Evolutionary conservation across 2,329 filamentous ascomycete species (phyloP).

Genomic region (Coniochaeta pulveracea): DNA sequence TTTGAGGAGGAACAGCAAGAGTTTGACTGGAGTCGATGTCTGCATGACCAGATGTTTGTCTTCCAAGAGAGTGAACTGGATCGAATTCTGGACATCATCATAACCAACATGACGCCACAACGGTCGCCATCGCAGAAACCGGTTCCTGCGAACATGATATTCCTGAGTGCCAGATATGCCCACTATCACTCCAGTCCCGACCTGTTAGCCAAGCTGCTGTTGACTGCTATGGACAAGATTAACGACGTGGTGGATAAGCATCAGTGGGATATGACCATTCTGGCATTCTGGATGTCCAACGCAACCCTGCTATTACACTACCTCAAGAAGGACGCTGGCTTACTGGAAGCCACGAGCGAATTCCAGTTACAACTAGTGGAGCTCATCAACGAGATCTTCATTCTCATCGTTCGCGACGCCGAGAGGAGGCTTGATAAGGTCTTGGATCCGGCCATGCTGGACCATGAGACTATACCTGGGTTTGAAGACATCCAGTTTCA

Average conservation of each 20-base stretch:
- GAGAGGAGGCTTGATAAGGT: constrained; percentile 95
- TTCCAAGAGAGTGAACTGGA: constrained; percentile 93
- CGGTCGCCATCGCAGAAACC: constrained; percentile 94
- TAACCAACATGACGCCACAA: constrained; percentile 96
- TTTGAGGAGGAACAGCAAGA: constrained; percentile 83
- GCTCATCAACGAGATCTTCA: constrained; percentile 96
- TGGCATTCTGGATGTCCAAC: constrained; percentile 98
- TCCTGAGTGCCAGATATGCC: constrained; percentile 88
- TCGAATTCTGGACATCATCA: constrained; percentile 85
- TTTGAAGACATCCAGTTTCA: constrained; percentile 96
- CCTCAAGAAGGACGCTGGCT: constrained; percentile 80
- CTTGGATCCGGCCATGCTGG: constrained; percentile 83
- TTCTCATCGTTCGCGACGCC: constrained; percentile 90
- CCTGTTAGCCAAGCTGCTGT: constrained; percentile 67
- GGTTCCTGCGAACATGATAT: constrained; percentile 93
- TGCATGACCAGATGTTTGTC: constrained; percentile 99
- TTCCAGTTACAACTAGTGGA: constrained; percentile 92
- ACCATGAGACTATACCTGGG: constrained; percentile 95
- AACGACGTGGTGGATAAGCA: constrained; percentile 91
- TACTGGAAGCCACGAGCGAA: constrained; percentile 70
- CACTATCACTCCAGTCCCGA: constrained; percentile 91
- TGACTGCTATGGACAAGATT: constrained; percentile 88
- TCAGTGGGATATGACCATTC: constrained; percentile 99
- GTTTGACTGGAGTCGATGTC: constrained; percentile 88
- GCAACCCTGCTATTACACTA: constrained; percentile 93